A percentile compares a stretch with the other conserved stretches of the same genome.
Evolutionary conservation across 2,329 filamentous ascomycete genomes (phyloP).

Genomic region (Fusarium sp.): DNA sequence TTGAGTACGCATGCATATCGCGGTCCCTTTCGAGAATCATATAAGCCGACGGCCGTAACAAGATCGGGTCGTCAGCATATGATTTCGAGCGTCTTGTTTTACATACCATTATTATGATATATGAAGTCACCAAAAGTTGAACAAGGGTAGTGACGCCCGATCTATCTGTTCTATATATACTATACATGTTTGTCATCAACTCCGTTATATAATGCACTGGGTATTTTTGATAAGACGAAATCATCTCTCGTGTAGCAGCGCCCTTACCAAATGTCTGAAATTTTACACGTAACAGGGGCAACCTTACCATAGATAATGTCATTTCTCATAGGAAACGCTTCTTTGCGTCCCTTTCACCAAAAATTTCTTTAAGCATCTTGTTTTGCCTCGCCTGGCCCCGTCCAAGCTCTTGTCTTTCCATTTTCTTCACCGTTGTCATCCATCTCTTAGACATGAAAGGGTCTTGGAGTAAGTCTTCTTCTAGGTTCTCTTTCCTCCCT

Average conservation of each 20-base stretch:
- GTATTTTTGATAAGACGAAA: slow-evolving; percentile 14
- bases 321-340: not conserved
- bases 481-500: not conserved
- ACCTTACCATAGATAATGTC: not conserved
- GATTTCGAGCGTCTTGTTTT: slow-evolving; percentile 4
- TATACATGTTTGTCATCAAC: slow-evolving; percentile 7
- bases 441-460: slow-evolving; percentile 23
- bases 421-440: not conserved
- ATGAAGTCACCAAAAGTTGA: slow-evolving; percentile 20
- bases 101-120: slow-evolving; percentile 16
- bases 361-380: not conserved
- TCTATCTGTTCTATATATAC: not conserved
- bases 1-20: not conserved
- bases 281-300: not conserved
- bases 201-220: slow-evolving; percentile 7
- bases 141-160: slow-evolving; percentile 1
- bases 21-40: not conserved
- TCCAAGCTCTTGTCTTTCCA: slow-evolving; percentile 2
- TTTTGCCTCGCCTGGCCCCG: not conserved
- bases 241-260: not conserved
- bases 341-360: not conserved
- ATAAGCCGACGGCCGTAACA: not conserved
- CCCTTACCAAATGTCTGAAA: not conserved
- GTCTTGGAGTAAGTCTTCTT: slow-evolving; percentile 9
- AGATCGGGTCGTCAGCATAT: not conserved